A percentile compares a stretch with the other conserved stretches of the same genome.
These are phyloP conservation scores for Kokia cookei DNA, from an alignment of 441 rosid genomes.

Conservation along the genomic window DNA sequence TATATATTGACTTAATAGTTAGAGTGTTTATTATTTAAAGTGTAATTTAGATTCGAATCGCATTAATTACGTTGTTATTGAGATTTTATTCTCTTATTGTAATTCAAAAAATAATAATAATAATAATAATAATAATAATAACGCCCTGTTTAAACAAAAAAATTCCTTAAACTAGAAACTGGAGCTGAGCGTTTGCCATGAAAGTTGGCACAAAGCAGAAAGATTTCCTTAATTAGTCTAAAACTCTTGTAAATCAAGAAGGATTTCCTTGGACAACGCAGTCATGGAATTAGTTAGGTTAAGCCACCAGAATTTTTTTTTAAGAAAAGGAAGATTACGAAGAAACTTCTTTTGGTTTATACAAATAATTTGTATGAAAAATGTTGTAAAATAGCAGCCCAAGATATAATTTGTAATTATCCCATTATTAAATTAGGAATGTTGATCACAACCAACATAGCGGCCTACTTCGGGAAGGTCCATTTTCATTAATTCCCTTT, in stretches of 20 bases:
- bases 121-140: no score
- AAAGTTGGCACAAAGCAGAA: no score
- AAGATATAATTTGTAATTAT: neutral
- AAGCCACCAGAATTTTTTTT: neutral
- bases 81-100: no score
- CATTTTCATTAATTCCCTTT: neutral
- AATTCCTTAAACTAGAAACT: no score
- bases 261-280: neutral
- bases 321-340: neutral
- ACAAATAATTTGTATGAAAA: neutral
- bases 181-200: no score
- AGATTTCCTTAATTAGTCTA: no score
- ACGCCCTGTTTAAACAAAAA: no score
- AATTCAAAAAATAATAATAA: no score
- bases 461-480: neutral
- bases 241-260: neutral
- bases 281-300: neutral
- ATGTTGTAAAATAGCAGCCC: neutral
- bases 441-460: neutral
- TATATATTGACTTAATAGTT: no score
- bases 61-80: no score
- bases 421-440: neutral
- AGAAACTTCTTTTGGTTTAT: neutral
- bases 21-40: no score
- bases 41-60: no score